Conservation (phyloP, 176 grass and related monocot genomes). For the Tillandsia fasciculata region DNA sequence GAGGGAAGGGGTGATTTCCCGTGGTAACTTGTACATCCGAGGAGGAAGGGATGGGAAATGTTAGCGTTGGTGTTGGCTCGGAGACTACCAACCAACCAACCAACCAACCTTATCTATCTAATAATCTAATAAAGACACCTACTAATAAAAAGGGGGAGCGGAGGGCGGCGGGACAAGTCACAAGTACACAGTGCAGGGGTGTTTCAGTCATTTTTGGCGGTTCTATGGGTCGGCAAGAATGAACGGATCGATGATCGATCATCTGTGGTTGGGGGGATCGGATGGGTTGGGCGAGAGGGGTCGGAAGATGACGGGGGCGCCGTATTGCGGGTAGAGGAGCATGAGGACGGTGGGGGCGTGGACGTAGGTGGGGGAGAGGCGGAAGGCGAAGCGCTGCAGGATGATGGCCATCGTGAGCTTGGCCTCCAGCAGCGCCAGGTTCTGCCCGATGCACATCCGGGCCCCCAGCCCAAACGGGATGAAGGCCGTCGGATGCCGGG, state of each 20-base stretch:
- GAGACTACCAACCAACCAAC: not conserved
- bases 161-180: too few species aligned
- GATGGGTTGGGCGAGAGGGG: not conserved
- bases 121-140: too few species aligned
- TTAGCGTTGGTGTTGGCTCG: not conserved
- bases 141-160: too few species aligned
- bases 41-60: not conserved
- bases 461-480: conserved; percentile 88
- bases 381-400: conserved; percentile 77
- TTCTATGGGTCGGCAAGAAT: too few species aligned
- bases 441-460: conserved; percentile 97
- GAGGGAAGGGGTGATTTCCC: not conserved
- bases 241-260: too few species aligned
- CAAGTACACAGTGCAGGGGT: not conserved
- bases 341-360: conserved; percentile 94
- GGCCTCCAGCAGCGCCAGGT: conserved; percentile 80
- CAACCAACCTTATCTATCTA: too few species aligned
- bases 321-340: conserved; percentile 96
- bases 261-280: not conserved
- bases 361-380: conserved; percentile 74
- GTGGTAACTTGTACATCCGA: not conserved
- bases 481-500: conserved; percentile 69
- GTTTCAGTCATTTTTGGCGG: conserved; percentile 36
- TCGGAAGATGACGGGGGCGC: conserved; percentile 75
- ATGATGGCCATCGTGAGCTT: conserved; percentile 82